These are phyloP conservation scores for Lichtheimia ramosa DNA, from an alignment of 371 early-diverging fungal species.

Conservation along the genomic window DNA sequence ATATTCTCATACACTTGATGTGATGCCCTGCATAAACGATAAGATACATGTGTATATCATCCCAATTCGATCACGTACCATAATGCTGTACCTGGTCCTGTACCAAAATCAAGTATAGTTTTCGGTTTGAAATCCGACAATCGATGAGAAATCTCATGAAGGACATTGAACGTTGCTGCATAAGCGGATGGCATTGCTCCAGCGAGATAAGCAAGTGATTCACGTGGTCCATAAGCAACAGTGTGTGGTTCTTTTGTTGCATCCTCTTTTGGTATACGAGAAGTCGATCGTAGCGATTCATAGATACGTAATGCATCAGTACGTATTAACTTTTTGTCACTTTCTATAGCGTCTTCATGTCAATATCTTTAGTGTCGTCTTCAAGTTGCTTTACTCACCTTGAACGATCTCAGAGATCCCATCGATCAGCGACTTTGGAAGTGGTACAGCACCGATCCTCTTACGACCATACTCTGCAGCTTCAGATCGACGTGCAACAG, in stretches of 20 bases:
- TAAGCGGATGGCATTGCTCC: constrained; percentile 68
- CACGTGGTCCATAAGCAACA: constrained; percentile 74
- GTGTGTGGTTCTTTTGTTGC: constrained; percentile 57
- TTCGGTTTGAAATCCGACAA: constrained; percentile 64
- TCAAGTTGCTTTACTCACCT: constrained; percentile 13
- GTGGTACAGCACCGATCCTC: constrained; percentile 64
- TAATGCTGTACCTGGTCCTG: constrained; percentile 85
- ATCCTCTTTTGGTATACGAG: constrained; percentile 28
- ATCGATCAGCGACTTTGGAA: constrained; percentile 55
- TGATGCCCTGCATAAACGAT: constrained; percentile 58
- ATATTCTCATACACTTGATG: constrained; percentile 61
- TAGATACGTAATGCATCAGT: constrained; percentile 69
- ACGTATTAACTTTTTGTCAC: constrained; percentile 59
- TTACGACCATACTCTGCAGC: constrained; percentile 75
- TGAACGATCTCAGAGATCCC: constrained; percentile 51
- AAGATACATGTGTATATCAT: not conserved
- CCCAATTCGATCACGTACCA: constrained; percentile 50
- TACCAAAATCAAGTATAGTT: constrained; percentile 80
- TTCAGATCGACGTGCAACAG: constrained; percentile 55
- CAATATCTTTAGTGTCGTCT: not conserved
- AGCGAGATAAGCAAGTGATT: constrained; percentile 77
- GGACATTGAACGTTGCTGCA: constrained; percentile 67
- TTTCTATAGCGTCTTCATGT: constrained; percentile 17
- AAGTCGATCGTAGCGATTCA: constrained; percentile 69
- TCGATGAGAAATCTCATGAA: constrained; percentile 62